Percentiles rank a stretch among this genome's conserved stretches.
These are phyloP conservation scores for Cornus suecica DNA, from an alignment of 148 eudicot species.

Conservation along the genomic window DNA sequence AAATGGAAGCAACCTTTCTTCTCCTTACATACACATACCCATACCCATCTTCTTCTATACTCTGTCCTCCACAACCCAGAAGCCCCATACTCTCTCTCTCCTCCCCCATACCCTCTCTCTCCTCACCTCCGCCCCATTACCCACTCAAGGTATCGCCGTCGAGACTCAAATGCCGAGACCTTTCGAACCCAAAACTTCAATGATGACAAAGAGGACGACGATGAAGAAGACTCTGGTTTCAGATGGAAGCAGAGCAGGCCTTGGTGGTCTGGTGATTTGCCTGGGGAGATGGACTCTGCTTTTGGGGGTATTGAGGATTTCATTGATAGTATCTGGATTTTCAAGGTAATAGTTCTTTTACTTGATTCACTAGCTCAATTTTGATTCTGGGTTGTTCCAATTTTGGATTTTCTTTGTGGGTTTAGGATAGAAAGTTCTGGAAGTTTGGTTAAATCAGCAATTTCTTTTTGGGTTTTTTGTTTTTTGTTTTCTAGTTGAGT, in stretches of 20 bases:
- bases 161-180: conserved; percentile 34
- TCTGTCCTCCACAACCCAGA: neutral
- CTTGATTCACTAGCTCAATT: neutral
- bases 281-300: conserved; percentile 18
- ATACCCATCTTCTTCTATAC: neutral
- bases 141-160: conserved; percentile 14
- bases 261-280: conserved; percentile 23
- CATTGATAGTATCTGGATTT: conserved; percentile 48
- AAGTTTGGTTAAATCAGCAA: neutral
- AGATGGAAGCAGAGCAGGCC: conserved; percentile 9
- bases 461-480: neutral
- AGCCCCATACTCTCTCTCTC: neutral
- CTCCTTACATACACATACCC: neutral
- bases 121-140: neutral
- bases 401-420: neutral
- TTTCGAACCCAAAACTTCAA: conserved; percentile 15
- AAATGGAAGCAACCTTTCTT: neutral
- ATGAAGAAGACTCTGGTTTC: conserved; percentile 11
- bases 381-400: neutral
- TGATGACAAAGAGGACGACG: conserved; percentile 17
- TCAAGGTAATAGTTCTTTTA: conserved; percentile 39
- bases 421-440: neutral
- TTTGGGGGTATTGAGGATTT: conserved; percentile 39
- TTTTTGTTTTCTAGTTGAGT: neutral
- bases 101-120: neutral